phyloP scores from a whole-genome alignment of 495 filamentous ascomycete genomes.

The Hypoxylon fuscum region DNA sequence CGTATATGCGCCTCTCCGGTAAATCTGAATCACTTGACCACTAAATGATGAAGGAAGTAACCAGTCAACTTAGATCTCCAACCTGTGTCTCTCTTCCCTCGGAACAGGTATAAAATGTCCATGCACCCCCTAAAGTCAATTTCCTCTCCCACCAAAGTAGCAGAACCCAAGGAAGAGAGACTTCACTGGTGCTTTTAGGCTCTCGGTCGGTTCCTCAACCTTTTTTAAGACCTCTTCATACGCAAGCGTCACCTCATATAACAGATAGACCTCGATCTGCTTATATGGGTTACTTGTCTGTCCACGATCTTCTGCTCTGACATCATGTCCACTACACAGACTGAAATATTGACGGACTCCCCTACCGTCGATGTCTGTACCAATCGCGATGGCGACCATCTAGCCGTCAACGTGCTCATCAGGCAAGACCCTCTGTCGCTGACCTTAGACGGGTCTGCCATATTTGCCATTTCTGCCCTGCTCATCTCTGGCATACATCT shows the following conservation, averaged over 20 bases:
- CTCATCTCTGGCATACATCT: slow-evolving; percentile 61
- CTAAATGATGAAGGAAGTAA: slow-evolving; percentile 13
- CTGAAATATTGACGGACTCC: slow-evolving; percentile 14
- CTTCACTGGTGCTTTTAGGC: slow-evolving; percentile 29
- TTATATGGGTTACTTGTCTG: slow-evolving; percentile 15
- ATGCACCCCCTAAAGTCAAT: background rate
- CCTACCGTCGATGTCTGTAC: slow-evolving; percentile 13
- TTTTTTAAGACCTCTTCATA: background rate
- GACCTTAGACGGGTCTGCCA: slow-evolving; percentile 56
- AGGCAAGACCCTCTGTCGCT: slow-evolving; percentile 59
- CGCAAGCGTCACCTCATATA: background rate
- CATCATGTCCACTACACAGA: slow-evolving; percentile 34
- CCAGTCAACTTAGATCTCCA: slow-evolving; percentile 18
- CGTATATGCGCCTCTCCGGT: background rate
- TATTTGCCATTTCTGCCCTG: slow-evolving; percentile 53
- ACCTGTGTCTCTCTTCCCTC: slow-evolving; percentile 14
- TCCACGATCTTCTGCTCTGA: slow-evolving; percentile 20
- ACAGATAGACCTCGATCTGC: background rate
- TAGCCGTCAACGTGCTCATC: slow-evolving; percentile 52
- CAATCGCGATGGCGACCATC: slow-evolving; percentile 24
- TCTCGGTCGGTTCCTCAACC: slow-evolving; percentile 6
- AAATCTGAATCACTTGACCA: slow-evolving; percentile 12
- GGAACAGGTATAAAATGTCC: slow-evolving; percentile 25
- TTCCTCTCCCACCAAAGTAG: background rate
- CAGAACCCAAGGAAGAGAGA: background rate